Evolutionary conservation across 306 rosid genomes (phyloP), one percentile per base, ranked within the genome.

Genomic region (Cucumis hystrix): DNA sequence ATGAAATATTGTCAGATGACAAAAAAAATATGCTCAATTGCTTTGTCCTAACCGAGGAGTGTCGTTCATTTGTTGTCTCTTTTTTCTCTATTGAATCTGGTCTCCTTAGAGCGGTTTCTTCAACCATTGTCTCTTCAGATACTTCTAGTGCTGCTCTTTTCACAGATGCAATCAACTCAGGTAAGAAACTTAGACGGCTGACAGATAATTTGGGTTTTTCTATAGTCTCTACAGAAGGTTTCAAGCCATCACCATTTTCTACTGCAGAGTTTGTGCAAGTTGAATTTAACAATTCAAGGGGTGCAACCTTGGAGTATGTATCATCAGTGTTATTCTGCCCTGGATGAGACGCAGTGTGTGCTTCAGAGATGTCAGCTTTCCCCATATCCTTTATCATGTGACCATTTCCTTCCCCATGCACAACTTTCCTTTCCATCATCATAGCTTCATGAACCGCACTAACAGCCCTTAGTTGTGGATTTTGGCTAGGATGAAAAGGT

Each of bases 101-200:
- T 74, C 69, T 79, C 82, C 79, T 79, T 80, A 77, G 23, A 30
- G 83, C 43, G 17, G 69, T 82, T 82, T 81, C 91, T 76, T 81
- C 83, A 77, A 82, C 79, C 84, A 82, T 90, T 79, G 88, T 88
- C 77, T 83, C 93, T 59, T 85, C 89, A n/a, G 77, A 85, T 58
- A 39, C 90, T 85, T 91, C 92, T 73, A 92, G 76, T 73, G 92
- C 96, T 35, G 89, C 97, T 82, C 82, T 85, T 83, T 89, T 89
- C 7, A 90, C 93, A 62, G 93, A 86, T 80, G 97, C 98, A 79
- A 96, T 91, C 87, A 96, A 86, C 79, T 89, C 91, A 49, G 98
- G 98, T 79, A 92, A 79, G 79, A 92, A 86, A 82, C 85, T 85
- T 82, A 96, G 84, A 71, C 87, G 82, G 65, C 83, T 69, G 76